Percentiles rank a stretch among this genome's conserved stretches.
Conservation (phyloP, 2,329 filamentous ascomycete genomes). For the Pestalotiopsis sp. region DNA sequence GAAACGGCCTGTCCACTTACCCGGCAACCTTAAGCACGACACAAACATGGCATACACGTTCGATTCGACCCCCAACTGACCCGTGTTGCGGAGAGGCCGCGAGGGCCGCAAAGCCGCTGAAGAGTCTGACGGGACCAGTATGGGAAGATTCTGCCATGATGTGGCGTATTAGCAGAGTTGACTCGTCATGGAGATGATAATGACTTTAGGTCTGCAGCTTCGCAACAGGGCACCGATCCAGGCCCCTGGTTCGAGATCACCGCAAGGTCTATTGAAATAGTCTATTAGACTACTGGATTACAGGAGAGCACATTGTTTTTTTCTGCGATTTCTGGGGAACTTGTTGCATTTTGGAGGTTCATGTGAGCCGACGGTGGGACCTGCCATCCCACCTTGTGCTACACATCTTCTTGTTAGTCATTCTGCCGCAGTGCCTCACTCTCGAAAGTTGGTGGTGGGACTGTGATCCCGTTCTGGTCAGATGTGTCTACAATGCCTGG, state of each 20-base stretch:
- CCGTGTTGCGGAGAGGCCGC: not conserved
- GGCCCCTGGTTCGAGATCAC: not conserved
- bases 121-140: not conserved
- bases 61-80: not conserved
- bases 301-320: not conserved
- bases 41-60: constrained; percentile 1
- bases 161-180: not conserved
- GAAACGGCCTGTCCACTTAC: not conserved
- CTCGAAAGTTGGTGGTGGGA: not conserved
- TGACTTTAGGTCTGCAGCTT: not conserved
- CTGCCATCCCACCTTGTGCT: not conserved
- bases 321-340: not conserved
- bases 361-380: not conserved
- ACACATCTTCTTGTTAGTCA: not conserved
- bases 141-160: not conserved
- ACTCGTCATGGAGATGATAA: not conserved
- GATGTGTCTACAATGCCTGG: not conserved
- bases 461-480: not conserved
- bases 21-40: not conserved
- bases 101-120: not conserved
- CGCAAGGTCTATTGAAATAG: not conserved
- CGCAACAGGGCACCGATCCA: not conserved
- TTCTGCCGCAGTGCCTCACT: not conserved
- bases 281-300: not conserved
- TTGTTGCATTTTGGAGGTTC: not conserved